These are phyloP conservation scores for Metschnikowia similis DNA, from an alignment of 805 yeast genomes.

Conservation along the genomic window DNA sequence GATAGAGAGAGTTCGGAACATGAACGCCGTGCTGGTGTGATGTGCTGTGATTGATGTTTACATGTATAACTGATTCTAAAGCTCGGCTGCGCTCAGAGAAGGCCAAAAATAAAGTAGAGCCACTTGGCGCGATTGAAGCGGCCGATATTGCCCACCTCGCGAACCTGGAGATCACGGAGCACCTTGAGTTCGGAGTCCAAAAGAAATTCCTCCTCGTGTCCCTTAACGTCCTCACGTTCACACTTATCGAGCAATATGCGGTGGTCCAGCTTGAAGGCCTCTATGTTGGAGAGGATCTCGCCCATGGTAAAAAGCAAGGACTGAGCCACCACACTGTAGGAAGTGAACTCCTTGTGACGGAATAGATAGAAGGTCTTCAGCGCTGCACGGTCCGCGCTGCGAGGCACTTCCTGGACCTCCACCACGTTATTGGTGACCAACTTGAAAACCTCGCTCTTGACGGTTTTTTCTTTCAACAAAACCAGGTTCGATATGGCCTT, in stretches of 20 bases:
- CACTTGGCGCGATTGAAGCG: conserved; percentile 53
- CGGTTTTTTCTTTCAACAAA: conserved; percentile 70
- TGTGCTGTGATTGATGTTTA: neutral
- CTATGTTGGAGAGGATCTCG: conserved; percentile 46
- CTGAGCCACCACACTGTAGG: conserved; percentile 33
- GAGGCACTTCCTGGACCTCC: conserved; percentile 91
- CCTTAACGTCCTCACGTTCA: conserved; percentile 85
- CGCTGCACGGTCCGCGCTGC: conserved; percentile 88
- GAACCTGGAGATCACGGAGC: conserved; percentile 53
- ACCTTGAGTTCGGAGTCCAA: conserved; percentile 73
- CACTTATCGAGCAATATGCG: conserved; percentile 70
- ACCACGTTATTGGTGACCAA: conserved; percentile 66
- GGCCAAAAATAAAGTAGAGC: conserved; percentile 50
- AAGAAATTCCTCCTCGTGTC: conserved; percentile 69
- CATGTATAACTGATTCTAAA: neutral
- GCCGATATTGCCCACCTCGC: conserved; percentile 52
- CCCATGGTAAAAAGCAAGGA: conserved; percentile 53
- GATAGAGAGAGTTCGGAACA: too few species aligned
- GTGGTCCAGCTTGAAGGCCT: conserved; percentile 53
- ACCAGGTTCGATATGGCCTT: conserved; percentile 73
- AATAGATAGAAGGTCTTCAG: conserved; percentile 81
- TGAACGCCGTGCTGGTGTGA: too few species aligned
- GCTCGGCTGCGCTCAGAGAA: conserved; percentile 9
- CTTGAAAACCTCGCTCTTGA: conserved; percentile 64
- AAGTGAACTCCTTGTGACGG: conserved; percentile 48